Percentiles rank a stretch among this genome's conserved stretches.
These are phyloP conservation scores for Beta lomatogona DNA, from an alignment of 179 eudicot species.

Conservation along the genomic window DNA sequence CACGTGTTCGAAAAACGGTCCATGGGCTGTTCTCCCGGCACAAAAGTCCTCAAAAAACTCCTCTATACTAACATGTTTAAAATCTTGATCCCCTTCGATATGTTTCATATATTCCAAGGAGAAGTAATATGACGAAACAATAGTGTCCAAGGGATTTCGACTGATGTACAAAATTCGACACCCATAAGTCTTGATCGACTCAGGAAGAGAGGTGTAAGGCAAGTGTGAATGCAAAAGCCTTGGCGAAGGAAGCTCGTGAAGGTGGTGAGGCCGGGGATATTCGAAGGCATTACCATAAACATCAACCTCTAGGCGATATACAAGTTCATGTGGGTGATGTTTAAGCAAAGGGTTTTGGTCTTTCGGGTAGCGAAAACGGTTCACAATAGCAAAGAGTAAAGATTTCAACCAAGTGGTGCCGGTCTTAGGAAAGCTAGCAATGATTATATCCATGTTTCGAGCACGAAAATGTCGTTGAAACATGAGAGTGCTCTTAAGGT, in stretches of 20 bases:
- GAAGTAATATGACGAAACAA: constrained; percentile 3
- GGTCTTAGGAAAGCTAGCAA: background rate
- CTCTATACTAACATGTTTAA: background rate
- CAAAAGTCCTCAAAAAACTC: background rate
- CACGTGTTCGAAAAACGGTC: background rate
- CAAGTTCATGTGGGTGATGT: background rate
- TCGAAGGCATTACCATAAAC: background rate
- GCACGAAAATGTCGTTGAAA: background rate
- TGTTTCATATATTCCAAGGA: background rate
- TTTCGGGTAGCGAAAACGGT: background rate
- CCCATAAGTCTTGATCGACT: background rate
- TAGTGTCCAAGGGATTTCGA: constrained; percentile 7
- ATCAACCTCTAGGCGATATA: background rate
- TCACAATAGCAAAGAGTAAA: background rate
- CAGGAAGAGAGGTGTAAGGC: background rate
- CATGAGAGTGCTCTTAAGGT: background rate
- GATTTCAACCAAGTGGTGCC: constrained; percentile 1
- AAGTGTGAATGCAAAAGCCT: constrained; percentile 1
- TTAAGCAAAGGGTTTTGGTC: background rate
- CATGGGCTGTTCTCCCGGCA: background rate
- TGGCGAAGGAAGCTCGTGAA: background rate
- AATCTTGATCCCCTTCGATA: background rate
- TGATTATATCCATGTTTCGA: background rate
- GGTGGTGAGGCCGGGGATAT: background rate
- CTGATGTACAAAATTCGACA: background rate